phyloP scores from a whole-genome alignment of 2,329 filamentous ascomycete genomes.

The Alternaria sp. region DNA sequence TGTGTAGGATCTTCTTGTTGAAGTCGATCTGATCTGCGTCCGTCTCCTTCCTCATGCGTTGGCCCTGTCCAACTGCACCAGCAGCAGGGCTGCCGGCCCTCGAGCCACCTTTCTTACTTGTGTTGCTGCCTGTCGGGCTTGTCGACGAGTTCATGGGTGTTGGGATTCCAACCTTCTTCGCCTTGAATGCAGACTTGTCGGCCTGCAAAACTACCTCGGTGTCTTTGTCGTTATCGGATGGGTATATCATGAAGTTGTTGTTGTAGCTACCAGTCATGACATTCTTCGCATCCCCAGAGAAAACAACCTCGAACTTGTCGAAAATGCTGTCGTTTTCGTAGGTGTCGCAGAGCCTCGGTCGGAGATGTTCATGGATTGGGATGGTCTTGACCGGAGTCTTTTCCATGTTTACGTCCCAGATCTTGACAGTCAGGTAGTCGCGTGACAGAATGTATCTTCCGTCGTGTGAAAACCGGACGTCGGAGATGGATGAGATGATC shows the following conservation, averaged over 20 bases:
- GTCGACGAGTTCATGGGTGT: slow-evolving; percentile 90
- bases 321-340: slow-evolving; percentile 99
- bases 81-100: slow-evolving; percentile 86
- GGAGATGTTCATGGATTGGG: slow-evolving; percentile 95
- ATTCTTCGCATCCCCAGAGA: slow-evolving; percentile 97
- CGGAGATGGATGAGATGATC: slow-evolving; percentile 99
- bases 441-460: slow-evolving; percentile 96
- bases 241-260: slow-evolving; percentile 99
- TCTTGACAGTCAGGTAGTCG: slow-evolving; percentile 98
- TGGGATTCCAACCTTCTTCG: slow-evolving; percentile 98
- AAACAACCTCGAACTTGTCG: slow-evolving; percentile 99
- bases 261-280: slow-evolving; percentile 99
- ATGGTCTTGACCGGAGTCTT: slow-evolving; percentile 97
- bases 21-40: slow-evolving; percentile 99
- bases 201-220: slow-evolving; percentile 97
- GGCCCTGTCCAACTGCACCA: slow-evolving; percentile 74
- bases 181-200: slow-evolving; percentile 99
- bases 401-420: slow-evolving; percentile 99
- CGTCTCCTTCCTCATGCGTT: slow-evolving; percentile 98
- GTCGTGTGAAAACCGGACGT: slow-evolving; percentile 96
- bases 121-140: slow-evolving; percentile 71
- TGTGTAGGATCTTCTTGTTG: slow-evolving; percentile 99
- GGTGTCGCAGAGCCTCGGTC: slow-evolving; percentile 92
- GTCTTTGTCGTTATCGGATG: slow-evolving; percentile 93
- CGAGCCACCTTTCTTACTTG: slow-evolving; percentile 85